phyloP scores from a whole-genome alignment of 73 alveolate genomes.

The Symbiodinium natans region DNA sequence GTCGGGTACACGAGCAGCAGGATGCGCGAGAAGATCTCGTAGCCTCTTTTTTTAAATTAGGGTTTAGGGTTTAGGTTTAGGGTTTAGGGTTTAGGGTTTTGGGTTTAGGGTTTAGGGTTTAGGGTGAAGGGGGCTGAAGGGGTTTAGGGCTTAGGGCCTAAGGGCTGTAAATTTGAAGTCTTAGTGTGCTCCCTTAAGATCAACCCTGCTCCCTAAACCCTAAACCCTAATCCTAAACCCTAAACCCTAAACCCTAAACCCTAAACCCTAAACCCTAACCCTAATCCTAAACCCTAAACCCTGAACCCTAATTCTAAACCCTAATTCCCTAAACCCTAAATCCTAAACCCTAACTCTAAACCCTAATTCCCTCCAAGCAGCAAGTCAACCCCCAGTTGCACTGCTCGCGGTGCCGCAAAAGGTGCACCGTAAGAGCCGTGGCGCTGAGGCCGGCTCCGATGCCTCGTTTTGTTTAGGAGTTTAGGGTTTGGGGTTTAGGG shows the following conservation, averaged over 20 bases:
- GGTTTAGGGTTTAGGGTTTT: background rate
- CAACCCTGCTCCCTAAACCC: too few species aligned
- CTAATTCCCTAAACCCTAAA: background rate
- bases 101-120: background rate
- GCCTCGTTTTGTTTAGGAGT: background rate
- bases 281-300: too few species aligned
- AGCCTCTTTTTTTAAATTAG: background rate
- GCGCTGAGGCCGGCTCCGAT: background rate
- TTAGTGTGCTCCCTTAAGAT: too few species aligned
- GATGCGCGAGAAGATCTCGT: background rate
- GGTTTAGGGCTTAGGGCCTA: background rate
- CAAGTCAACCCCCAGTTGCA: slow-evolving; percentile 2
- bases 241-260: too few species aligned
- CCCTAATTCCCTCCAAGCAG: background rate
- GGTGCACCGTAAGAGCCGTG: background rate
- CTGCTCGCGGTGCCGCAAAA: background rate
- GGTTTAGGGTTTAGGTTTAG: background rate
- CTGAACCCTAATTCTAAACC: too few species aligned
- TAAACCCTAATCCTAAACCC: too few species aligned
- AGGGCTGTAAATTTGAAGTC: too few species aligned
- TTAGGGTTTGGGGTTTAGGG: background rate
- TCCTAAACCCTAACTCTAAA: background rate
- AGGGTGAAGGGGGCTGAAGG: background rate
- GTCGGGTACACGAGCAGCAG: background rate
- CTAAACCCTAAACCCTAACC: too few species aligned